Base-by-base conservation (phyloP, 1,139 yeast genomes). In the Kurtzmaniella natalensis region DNA sequence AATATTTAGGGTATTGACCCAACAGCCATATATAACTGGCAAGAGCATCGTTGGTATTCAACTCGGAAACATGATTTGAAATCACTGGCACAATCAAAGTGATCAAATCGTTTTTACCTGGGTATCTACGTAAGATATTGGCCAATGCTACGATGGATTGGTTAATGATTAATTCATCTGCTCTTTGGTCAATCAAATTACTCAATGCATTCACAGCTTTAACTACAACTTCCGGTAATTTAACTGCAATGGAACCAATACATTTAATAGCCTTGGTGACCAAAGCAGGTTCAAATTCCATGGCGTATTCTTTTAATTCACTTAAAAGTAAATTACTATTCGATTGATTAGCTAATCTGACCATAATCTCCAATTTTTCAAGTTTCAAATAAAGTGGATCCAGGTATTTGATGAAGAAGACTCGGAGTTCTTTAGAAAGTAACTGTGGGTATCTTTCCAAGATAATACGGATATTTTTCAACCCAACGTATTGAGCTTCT, bases 401-500 rank as follows among this genome's bases (percentile, higher is more conserved):
- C 44, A 88, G 86, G 63, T 88, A 92, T 55, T 88, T 88, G 51
- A 92, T 81, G 64, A 87, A 94, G 50, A 94, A 94, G 7, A 92
- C 95, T 44, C 96, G 73, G 48, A 89, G 68, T 53, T 92, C 96
- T 43, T 79, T 79, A 20, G 83, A 71, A 43, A 92, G 70, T 27
- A 92, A 71, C 37, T 70, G 72, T 4, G 98, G 97, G 56, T 86
- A 87, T 53, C 85, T 84, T 54, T 92, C 96, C 45, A 92, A 70
- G 32, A 94, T 80, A 46, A 94, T 82, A 56, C 96, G 73, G 42
- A 94, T 88, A 57, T 92, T 94, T 55, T 92, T 83, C 51, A 94
- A 67, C 0, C 96, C 95, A 32, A 94, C 96, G 51, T 83, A 94
- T 60, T 94, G 98, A 32, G 95, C 89, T 59, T 94, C 99, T 1